These are phyloP conservation scores for Aphanomyces astaci DNA, from an alignment of 352 stramenopile genomes.

Conservation along the genomic window DNA sequence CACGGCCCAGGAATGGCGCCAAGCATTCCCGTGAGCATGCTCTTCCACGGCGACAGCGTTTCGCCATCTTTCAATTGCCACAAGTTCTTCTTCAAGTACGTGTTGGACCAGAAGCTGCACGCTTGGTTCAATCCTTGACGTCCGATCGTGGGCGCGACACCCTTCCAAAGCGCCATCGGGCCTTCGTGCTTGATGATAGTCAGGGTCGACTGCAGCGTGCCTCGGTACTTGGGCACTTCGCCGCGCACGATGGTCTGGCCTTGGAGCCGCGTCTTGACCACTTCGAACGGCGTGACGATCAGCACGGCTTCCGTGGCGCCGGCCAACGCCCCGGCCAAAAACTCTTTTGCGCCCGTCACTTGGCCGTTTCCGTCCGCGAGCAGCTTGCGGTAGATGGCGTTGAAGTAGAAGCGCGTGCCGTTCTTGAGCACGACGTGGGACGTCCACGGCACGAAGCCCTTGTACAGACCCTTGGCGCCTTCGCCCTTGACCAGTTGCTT, in stretches of 20 bases:
- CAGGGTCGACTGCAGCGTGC: conserved; percentile 87
- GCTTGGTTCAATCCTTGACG: conserved; percentile 97
- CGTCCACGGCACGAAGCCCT: conserved; percentile 84
- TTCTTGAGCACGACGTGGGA: conserved; percentile 88
- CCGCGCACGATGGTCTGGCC: conserved; percentile 82
- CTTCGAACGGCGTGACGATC: conserved; percentile 96
- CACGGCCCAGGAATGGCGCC: conserved; percentile 77
- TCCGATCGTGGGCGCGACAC: conserved; percentile 92
- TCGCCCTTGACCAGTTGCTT: conserved; percentile 74
- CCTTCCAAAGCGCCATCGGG: conserved; percentile 92
- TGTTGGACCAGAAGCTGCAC: conserved; percentile 97
- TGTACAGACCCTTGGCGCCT: conserved; percentile 71
- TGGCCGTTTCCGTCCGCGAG: conserved; percentile 72
- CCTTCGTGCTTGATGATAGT: conserved; percentile 92
- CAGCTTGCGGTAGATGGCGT: conserved; percentile 73
- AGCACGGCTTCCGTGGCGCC: conserved; percentile 94
- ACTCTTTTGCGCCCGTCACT: conserved; percentile 71
- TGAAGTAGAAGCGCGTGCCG: conserved; percentile 86
- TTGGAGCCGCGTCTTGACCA: conserved; percentile 98
- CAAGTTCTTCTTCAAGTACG: conserved; percentile 86
- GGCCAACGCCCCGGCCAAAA: conserved; percentile 85
- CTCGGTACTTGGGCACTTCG: conserved; percentile 77
- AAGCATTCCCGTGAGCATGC: conserved; percentile 89
- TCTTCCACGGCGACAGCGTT: conserved; percentile 90
- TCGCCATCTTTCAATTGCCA: conserved; percentile 81